A percentile compares a stretch with the other conserved stretches of the same genome.
These are phyloP conservation scores for Podospora fimiseda DNA, from an alignment of 495 filamentous ascomycete species.

Conservation along the genomic window DNA sequence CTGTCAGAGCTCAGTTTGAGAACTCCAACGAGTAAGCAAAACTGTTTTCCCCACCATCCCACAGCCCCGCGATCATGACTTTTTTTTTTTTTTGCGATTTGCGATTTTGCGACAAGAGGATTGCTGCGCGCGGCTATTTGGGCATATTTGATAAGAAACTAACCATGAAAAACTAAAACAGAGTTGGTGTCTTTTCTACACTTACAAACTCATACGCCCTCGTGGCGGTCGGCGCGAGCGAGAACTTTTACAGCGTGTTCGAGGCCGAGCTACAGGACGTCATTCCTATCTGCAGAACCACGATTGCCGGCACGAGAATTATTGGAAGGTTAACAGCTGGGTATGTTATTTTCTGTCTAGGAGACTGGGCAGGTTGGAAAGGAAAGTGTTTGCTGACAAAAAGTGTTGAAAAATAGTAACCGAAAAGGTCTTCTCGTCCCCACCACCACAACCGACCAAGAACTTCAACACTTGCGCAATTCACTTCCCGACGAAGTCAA, in stretches of 20 bases:
- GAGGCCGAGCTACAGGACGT: conserved; percentile 96
- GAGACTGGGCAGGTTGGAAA: too few species aligned
- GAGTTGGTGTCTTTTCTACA: conserved; percentile 92
- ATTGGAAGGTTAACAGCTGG: conserved; percentile 91
- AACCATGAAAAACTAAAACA: conserved; percentile 29
- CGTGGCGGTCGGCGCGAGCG: conserved; percentile 86
- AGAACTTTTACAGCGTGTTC: conserved; percentile 98
- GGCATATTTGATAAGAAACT: not conserved
- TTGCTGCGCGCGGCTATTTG: not conserved
- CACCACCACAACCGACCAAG: conserved; percentile 93
- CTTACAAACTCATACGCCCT: conserved; percentile 94
- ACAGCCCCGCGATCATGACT: conserved; percentile 1
- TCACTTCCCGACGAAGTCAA: conserved; percentile 82
- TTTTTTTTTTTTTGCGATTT: not conserved
- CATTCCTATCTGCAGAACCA: conserved; percentile 93
- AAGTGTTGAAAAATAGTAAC: conserved; percentile 53
- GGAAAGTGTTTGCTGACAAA: too few species aligned
- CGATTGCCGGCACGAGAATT: conserved; percentile 95
- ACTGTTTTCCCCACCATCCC: conserved; percentile 29
- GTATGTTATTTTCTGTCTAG: conserved; percentile 45
- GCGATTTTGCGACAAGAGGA: too few species aligned
- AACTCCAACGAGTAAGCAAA: conserved; percentile 86
- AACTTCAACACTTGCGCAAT: conserved; percentile 94
- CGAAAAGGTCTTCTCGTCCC: conserved; percentile 93
- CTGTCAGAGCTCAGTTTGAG: conserved; percentile 87